Evolutionary conservation across 768 basidiomycete genomes (phyloP), one percentile per base, ranked within the genome.

Genomic region (Suillus spraguei): DNA sequence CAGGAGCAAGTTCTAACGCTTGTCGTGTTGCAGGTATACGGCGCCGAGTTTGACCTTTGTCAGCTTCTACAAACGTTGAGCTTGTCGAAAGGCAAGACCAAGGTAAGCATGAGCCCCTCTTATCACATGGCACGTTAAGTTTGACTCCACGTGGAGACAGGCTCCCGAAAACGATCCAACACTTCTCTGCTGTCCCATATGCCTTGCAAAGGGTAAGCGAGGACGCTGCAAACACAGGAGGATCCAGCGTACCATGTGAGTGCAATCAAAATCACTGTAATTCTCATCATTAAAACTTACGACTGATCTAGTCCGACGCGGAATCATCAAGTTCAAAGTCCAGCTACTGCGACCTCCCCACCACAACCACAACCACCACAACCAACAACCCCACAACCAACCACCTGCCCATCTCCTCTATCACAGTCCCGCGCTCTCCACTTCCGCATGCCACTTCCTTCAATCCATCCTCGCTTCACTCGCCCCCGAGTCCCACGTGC

Each of bases 361-460:
- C 4, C 55, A 41, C 38, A n/a, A n/a, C n/a, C n/a, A n/a, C n/a
- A n/a, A n/a, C n/a, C n/a, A n/a, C n/a, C n/a, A n/a, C n/a, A n/a
- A n/a, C n/a, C n/a, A n/a, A n/a, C n/a, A n/a, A n/a, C n/a, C n/a
- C n/a, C n/a, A n/a, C n/a, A 24, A 58, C 32, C 65, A 63, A 63
- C 53, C 32, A 46, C 63, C 64, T 17, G 11, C 64, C 61, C 68
- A 70, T 64, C 58, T 67, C 64, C 3, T 66, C 67, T 63, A 67
- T 35, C 46, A 38, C 16, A 66, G 67, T 33, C 7, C 62, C 20
- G 14, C 49, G n/a, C 58, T 66, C 64, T 44, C 63, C 42, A 11
- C 66, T 70, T 61, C 80, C 76, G 87, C 86, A 65, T 89, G 87
- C 80, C 85, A 81, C 59, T 88, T 85, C 73, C 83, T 89, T 55